Conservation (phyloP, 306 rosid genomes). For the Vigna radiata region DNA sequence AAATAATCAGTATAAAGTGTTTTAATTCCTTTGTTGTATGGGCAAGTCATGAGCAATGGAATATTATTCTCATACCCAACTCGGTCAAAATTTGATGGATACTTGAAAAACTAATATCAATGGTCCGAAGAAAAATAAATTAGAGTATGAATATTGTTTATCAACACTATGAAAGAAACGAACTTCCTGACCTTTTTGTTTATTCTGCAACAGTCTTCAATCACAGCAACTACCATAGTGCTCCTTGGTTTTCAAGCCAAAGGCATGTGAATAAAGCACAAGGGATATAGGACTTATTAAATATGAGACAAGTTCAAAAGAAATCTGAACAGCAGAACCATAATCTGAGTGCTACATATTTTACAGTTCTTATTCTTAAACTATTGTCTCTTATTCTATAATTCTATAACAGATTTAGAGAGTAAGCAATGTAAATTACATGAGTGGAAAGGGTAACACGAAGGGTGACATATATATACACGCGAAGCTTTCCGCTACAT, state of each 20-base stretch:
- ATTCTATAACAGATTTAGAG: background rate
- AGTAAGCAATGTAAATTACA: constrained; percentile 37
- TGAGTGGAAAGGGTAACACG: constrained; percentile 7
- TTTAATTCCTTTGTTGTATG: too few relatives aligned
- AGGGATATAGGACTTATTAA: constrained; percentile 31
- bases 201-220: background rate
- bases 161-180: too few relatives aligned
- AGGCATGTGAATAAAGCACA: constrained; percentile 30
- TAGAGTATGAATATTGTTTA: background rate
- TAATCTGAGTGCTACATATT: background rate
- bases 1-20: too few relatives aligned
- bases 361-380: background rate
- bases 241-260: background rate
- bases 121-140: background rate
- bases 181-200: background rate
- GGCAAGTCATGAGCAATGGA: background rate
- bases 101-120: background rate
- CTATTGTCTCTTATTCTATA: background rate
- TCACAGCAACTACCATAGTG: background rate
- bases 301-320: background rate
- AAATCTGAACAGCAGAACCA: background rate
- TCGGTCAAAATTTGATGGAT: too few relatives aligned
- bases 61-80: background rate
- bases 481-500: constrained; percentile 1
- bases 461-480: constrained; percentile 12